Base-by-base conservation (phyloP, 106 monocot genomes). In the Gastrodia elata region DNA sequence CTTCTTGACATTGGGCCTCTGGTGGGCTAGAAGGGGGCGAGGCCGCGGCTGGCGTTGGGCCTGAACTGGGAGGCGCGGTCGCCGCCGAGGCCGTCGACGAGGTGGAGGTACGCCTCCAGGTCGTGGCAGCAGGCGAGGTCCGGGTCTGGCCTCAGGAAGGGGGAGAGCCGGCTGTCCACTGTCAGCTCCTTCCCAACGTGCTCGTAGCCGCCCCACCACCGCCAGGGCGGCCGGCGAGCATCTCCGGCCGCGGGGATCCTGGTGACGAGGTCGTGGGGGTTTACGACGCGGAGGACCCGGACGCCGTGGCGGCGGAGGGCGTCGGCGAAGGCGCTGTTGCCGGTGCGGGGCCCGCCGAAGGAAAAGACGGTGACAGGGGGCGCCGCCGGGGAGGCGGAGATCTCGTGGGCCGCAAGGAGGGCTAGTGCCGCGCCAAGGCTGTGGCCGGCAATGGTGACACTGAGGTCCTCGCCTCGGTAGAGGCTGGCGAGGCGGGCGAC, bases 51-150 rank as follows among this genome's bases (percentile, higher is more conserved):
- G 24, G 89, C 89, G 26, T 84, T 80, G n/a, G 73, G 22, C 64
- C 94, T 75, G 42, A 94, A 90, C 28, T 83, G 85, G 46, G 87
- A 75, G 39, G 40, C 69, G 25, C 72, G 18, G 38, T 40, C 20
- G 8, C 82, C 86, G 7, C 84, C 33, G 36, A 84, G 88, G 7
- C 94, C 91, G 55, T 94, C 91, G 25, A 94, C 91, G 15, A 94
- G 75, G 77, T 94, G 91, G 6, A 94, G 70, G 70, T 94, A 91
- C 9, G 88, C 86, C 79, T 91, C 94, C 24, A 94, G 74, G 42
- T 91, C 91, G 28, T 94, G 94, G 77, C 88, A 88, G 73, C 88
- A 88, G 0, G 79, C 84, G 14, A 76, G 75, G 68, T 88, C 91
- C 1, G 88, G 87, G 49, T 84, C 70, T 16, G 82, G 83, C 52